Percentiles rank a stretch among this genome's conserved stretches.
Conservation (phyloP, 2,329 filamentous ascomycete genomes). For the Neofusicoccum sp. region DNA sequence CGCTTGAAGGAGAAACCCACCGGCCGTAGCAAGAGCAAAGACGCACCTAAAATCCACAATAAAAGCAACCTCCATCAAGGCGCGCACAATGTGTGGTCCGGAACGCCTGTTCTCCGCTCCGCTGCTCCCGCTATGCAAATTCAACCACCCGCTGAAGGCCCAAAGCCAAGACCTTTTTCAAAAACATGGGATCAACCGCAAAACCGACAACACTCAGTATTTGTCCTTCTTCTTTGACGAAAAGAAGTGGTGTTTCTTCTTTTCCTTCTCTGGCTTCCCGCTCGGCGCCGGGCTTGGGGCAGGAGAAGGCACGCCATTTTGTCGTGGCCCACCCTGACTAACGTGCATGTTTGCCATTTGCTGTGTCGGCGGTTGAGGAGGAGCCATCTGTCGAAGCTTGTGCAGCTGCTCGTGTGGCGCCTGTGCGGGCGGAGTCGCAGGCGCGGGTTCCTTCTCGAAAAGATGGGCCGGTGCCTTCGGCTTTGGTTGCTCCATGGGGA, state of each 20-base stretch:
- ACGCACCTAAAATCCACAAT: conserved; percentile 12
- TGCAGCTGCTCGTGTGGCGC: conserved; percentile 32
- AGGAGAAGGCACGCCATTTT: conserved; percentile 17
- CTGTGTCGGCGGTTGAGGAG: conserved; percentile 32
- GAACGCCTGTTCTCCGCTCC: conserved; percentile 14
- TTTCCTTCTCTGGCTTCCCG: conserved; percentile 44
- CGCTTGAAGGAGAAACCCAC: background rate
- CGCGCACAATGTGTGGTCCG: conserved; percentile 9
- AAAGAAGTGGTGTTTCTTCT: conserved; percentile 60
- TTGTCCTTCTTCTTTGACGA: conserved; percentile 27
- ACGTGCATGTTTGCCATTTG: conserved; percentile 28
- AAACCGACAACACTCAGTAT: background rate
- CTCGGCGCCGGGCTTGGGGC: conserved; percentile 21
- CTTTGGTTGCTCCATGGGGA: conserved; percentile 77
- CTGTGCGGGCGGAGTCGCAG: conserved; percentile 51
- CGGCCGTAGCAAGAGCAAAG: conserved; percentile 4
- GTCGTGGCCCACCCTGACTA: background rate
- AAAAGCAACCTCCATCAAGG: conserved; percentile 5
- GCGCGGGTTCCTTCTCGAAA: conserved; percentile 69
- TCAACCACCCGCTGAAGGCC: background rate
- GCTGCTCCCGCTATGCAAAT: conserved; percentile 17
- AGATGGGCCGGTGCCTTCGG: conserved; percentile 82
- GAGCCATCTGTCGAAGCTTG: conserved; percentile 21
- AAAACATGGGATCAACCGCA: background rate
- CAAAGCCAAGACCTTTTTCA: background rate